Percentiles rank a stretch among this genome's conserved stretches.
Evolutionary conservation across 2,329 filamentous ascomycete species (phyloP).

Genomic region (Hymenoscyphus infarciens): DNA sequence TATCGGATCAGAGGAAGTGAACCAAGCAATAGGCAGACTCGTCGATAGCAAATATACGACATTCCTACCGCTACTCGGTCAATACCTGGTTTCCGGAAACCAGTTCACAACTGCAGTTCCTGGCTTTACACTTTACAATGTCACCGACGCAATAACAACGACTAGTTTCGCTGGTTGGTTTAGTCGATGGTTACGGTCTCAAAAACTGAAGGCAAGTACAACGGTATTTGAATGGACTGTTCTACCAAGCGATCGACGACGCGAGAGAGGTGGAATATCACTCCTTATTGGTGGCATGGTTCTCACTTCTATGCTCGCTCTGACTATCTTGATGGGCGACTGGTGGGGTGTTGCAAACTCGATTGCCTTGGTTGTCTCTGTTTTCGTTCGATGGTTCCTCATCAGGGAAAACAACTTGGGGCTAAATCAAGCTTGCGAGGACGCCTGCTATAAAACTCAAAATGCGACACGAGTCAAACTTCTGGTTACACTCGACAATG

Average conservation of each 20-base stretch:
- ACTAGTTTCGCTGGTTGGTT: slow-evolving; percentile 14
- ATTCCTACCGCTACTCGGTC: slow-evolving; percentile 17
- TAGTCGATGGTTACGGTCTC: slow-evolving; percentile 14
- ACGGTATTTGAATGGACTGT: neutral
- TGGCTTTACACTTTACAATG: slow-evolving; percentile 17
- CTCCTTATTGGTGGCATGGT: slow-evolving; percentile 1
- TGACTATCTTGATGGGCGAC: slow-evolving; percentile 7
- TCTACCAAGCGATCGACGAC: neutral
- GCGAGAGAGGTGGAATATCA: neutral
- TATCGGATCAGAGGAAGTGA: slow-evolving; percentile 19
- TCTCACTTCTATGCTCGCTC: neutral
- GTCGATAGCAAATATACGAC: slow-evolving; percentile 13
- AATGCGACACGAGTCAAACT: neutral
- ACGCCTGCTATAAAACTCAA: slow-evolving; percentile 4
- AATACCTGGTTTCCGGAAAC: slow-evolving; percentile 15
- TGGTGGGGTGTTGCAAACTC: slow-evolving; percentile 10
- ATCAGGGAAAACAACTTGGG: slow-evolving; percentile 8
- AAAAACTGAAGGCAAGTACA: slow-evolving; percentile 6
- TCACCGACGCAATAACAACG: slow-evolving; percentile 15
- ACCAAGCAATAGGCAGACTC: slow-evolving; percentile 12
- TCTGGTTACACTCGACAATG: neutral
- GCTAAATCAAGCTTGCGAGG: neutral
- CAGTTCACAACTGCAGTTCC: slow-evolving; percentile 9
- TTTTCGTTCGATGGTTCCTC: slow-evolving; percentile 11
- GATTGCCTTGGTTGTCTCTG: slow-evolving; percentile 6